A percentile compares a stretch with the other conserved stretches of the same genome.
phyloP scores from a whole-genome alignment of 306 rosid species.

The Lablab purpureus region DNA sequence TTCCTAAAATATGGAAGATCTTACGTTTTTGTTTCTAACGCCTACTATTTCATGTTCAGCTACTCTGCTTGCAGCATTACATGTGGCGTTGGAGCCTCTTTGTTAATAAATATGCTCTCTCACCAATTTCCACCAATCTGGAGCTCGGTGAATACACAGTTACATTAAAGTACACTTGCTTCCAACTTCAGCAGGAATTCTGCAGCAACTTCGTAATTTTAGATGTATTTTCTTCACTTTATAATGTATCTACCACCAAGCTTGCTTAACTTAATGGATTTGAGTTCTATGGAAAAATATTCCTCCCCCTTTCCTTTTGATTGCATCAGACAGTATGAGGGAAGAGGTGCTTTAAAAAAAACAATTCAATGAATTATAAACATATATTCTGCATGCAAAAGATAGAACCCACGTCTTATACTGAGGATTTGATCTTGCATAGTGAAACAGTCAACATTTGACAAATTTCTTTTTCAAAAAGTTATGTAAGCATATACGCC shows the following conservation, averaged over 20 bases:
- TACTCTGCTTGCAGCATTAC: neutral
- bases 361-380: neutral
- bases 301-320: neutral
- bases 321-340: neutral
- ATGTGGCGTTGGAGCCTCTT: neutral
- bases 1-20: constrained; percentile 6
- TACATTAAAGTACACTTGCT: neutral
- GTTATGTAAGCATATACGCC: neutral
- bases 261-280: neutral
- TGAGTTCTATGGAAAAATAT: neutral
- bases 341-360: neutral
- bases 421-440: neutral
- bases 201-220: neutral
- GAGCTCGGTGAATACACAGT: neutral
- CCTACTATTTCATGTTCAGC: neutral
- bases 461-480: constrained; percentile 2
- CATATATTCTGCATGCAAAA: neutral
- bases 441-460: neutral
- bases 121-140: neutral
- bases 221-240: neutral
- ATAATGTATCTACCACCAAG: neutral
- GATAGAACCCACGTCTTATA: neutral
- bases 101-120: neutral
- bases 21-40: neutral
- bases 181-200: neutral